A percentile compares a stretch with the other conserved stretches of the same genome.
Conservation (phyloP, 257 asterid genomes). For the Lithospermum erythrorhizon region DNA sequence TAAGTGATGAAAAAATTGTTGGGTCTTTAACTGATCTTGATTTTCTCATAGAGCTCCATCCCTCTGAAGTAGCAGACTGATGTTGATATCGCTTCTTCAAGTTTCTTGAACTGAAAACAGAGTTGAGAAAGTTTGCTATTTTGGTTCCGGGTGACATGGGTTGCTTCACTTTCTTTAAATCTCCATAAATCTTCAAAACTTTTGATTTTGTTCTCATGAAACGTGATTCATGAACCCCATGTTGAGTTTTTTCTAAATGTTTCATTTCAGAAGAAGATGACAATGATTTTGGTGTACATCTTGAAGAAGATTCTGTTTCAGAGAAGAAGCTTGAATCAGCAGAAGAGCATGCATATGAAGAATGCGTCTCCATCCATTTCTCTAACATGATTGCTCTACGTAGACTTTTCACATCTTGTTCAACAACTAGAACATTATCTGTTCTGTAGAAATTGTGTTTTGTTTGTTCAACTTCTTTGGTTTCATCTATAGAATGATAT, state of each 20-base stretch:
- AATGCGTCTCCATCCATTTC: constrained; percentile 63
- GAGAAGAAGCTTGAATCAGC: constrained; percentile 48
- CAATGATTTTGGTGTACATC: constrained; percentile 31
- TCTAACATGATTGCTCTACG: constrained; percentile 68
- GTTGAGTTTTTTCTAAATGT: constrained; percentile 4
- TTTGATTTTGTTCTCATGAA: constrained; percentile 29
- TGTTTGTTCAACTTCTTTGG: constrained; percentile 8
- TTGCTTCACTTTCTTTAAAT: constrained; percentile 33
- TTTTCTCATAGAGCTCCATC: constrained; percentile 47
- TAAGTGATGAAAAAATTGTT: constrained; percentile 16
- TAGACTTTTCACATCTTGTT: constrained; percentile 53
- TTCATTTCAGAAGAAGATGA: constrained; percentile 7
- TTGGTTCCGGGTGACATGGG: constrained; percentile 42
- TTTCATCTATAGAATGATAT: constrained; percentile 68
- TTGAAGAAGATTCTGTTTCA: constrained; percentile 43
- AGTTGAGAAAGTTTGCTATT: constrained; percentile 46
- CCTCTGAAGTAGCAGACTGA: constrained; percentile 17
- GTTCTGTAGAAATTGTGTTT: constrained; percentile 6
- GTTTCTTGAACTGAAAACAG: constrained; percentile 59
- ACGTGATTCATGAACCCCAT: constrained; percentile 11
- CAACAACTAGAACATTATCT: constrained; percentile 23
- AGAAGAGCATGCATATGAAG: constrained; percentile 13
- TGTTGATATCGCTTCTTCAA: constrained; percentile 22
- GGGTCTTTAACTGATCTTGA: constrained; percentile 61
- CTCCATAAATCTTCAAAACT: constrained; percentile 29